Evolutionary conservation across 2,329 filamentous ascomycete genomes (phyloP), one percentile per base, ranked within the genome.

Genomic region (Periconia sp.): DNA sequence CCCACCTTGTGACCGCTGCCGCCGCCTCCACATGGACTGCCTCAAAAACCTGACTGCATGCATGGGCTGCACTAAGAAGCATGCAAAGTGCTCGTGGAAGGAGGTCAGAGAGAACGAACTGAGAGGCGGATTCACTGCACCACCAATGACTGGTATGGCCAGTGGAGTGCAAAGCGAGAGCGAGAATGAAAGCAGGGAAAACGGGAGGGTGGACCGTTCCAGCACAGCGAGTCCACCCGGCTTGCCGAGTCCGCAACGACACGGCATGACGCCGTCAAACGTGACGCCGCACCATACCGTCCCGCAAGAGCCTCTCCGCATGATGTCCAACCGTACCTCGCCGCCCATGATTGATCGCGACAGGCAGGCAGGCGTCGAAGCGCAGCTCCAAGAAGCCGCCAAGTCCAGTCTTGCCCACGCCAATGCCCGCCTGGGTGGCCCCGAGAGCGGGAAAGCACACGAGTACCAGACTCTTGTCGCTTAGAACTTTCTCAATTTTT

Each of bases 31-130:
- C 52, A 88, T 91, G 73, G 83, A 89, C 44, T 95, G 90, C 50
- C 75, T 92, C 34, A 95, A 95, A 70, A 88, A 95, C 50, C 76
- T 94, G 26, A 95, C 89, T 0, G 89, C 89, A 7, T 95, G 91
- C 62, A 83, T 87, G 68, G 89, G 89, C 16, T 95, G 90, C 68
- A 95, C 90, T 0, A 92, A 89, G 66, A 95, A 95, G 66, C 90
- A 95, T 65, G 89, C 89, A 15, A 92, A 91, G 59, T 95, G 90
- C 66, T 85, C 84, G 11, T 95, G 90, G 90, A 88, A 85, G 54
- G 84, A 87, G 31, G 82, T 94, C n/a, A 84, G 83, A 12, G 83
- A 89, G 22, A 85, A 87, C 3, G 91, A 95, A 57, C 52, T 83
- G 24, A 61, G 50, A 16, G 44, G 62, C 12, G 59, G 60, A 23